Base-by-base conservation (phyloP, 352 stramenopile species). In the Plasmopara muralis region DNA sequence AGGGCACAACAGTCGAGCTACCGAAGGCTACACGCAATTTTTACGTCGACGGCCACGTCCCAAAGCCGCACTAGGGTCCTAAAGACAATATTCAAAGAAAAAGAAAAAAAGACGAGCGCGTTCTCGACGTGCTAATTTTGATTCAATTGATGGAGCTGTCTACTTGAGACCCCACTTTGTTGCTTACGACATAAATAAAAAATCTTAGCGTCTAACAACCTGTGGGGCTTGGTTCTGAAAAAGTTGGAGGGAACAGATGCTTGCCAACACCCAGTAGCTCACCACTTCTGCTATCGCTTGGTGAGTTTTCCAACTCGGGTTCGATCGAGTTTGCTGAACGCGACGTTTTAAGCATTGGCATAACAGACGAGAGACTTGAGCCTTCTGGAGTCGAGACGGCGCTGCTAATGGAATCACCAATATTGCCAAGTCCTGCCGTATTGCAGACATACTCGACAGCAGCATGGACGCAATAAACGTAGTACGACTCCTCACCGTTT, bases 31-130 rank as follows among this genome's bases (percentile, higher is more conserved):
- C 95, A 33, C 85, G 96, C 58, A 99, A 99, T 82, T 99, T 99
- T 63, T 99, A 99, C 78, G 96, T 99, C 14, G 97, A 99, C 73
- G 95, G 96, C 31, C 95, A 98, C 66, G 95, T 98, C 43, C 95
- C 95, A 6, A 95, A 97, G 60, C 95, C 95, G 6, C 95, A 98
- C 64, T 98, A 88, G 51, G 37, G 20, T 42, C 9, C n/a, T 47
- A 9, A 14, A 47, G 12, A 16, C 20, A 25, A 25, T 25, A 25
- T 3, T 47, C 0, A 20, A 47, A 35, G 13, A 6, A 50, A n/a
- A 13, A 35, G 10, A 2, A 35, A 12, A n/a, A 35, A 2, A 12
- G 6, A 5, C 28, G 9, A 15, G 6, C 13, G 28, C 54, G 34
- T 44, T n/a, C 46, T 56, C 42, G 50, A 68, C 41, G 61, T 25